Percentiles rank a stretch among this genome's conserved stretches.
phyloP scores from a whole-genome alignment of 2,329 filamentous ascomycete species.

The Leptographium radiaticola region DNA sequence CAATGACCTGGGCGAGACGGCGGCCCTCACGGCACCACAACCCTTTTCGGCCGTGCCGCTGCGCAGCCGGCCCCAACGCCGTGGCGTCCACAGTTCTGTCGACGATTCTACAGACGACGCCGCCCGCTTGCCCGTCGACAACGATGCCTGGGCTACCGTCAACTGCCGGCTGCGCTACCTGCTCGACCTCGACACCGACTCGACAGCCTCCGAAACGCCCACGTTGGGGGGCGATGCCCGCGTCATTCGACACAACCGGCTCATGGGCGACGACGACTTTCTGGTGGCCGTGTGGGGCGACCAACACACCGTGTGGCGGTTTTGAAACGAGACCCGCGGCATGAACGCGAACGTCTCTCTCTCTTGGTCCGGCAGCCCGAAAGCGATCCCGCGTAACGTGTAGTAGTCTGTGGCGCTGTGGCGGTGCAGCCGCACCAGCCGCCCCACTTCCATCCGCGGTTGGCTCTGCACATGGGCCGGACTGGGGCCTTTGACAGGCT shows the following conservation, averaged over 20 bases:
- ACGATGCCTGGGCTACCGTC: slow-evolving; percentile 7
- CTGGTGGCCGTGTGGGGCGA: slow-evolving; percentile 5
- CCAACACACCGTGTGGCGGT: slow-evolving; percentile 11
- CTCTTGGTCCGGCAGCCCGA: no score
- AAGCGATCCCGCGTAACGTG: no score
- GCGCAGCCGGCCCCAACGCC: no score
- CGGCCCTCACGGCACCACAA: background rate
- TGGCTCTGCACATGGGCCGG: no score
- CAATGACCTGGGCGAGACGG: slow-evolving; percentile 5
- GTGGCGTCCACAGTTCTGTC: no score
- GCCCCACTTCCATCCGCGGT: background rate
- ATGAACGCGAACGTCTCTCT: no score
- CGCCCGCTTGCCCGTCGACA: slow-evolving; percentile 7
- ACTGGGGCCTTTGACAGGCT: background rate
- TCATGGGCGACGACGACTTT: slow-evolving; percentile 13
- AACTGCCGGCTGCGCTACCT: slow-evolving; percentile 8
- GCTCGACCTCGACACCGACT: slow-evolving; percentile 7
- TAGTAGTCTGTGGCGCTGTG: no score
- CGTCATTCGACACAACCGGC: background rate
- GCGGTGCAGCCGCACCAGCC: no score
- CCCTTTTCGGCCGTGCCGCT: slow-evolving; percentile 9
- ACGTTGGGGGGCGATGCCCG: background rate
- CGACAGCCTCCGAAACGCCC: background rate
- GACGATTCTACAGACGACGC: background rate
- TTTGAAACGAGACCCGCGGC: background rate